These are phyloP conservation scores for Spirogloea muscicola DNA, from an alignment of 139 green algal species.

Conservation along the genomic window DNA sequence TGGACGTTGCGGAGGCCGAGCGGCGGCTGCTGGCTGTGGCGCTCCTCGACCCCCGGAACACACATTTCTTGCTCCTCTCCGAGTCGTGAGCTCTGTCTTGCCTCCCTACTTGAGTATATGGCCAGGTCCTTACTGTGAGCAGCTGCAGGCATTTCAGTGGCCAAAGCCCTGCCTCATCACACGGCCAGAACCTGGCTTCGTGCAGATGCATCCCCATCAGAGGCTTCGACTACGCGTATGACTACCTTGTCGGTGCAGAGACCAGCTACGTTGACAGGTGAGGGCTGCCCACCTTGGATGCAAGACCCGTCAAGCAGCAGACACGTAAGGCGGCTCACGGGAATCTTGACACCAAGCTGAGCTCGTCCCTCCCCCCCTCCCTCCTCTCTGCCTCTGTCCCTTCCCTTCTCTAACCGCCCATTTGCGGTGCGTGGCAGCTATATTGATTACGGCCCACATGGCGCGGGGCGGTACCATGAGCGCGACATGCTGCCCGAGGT, in stretches of 20 bases:
- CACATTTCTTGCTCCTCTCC: conserved; percentile 46
- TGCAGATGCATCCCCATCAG: conserved; percentile 19
- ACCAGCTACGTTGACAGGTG: conserved; percentile 29
- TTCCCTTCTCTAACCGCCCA: too few relatives aligned
- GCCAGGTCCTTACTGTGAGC: too few relatives aligned
- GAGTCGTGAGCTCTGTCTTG: conserved; percentile 37
- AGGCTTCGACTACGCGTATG: conserved; percentile 29
- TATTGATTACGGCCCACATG: too few relatives aligned
- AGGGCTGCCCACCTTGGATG: too few relatives aligned
- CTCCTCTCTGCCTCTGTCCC: background rate
- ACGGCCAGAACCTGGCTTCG: background rate
- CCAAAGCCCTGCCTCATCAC: background rate
- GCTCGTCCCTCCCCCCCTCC: background rate
- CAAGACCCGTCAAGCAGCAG: too few relatives aligned
- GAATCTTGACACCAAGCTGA: too few relatives aligned
- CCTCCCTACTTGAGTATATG: too few relatives aligned
- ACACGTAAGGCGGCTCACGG: too few relatives aligned
- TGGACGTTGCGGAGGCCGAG: conserved; percentile 45
- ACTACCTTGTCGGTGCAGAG: background rate
- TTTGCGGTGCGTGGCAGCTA: too few relatives aligned
- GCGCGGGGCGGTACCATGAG: conserved; percentile 6
- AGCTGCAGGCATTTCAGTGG: too few relatives aligned
- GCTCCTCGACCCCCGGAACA: conserved; percentile 29
- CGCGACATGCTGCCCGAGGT: conserved; percentile 17
- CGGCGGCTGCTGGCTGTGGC: conserved; percentile 30